Conservation (phyloP, 2,329 filamentous ascomycete species). For the Fusarium concolor region DNA sequence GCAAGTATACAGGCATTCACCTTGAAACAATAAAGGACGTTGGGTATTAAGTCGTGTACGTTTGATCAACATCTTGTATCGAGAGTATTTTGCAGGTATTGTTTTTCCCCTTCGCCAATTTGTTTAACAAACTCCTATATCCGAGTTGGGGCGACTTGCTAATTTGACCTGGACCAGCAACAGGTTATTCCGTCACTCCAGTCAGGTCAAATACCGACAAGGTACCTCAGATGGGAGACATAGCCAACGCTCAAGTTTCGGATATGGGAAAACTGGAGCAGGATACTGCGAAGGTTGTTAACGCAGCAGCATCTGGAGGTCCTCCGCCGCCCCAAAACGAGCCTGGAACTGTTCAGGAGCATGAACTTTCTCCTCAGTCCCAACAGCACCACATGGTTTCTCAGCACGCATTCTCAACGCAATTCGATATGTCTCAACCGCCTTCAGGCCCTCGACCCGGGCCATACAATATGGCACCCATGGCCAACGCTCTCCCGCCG, state of each 20-base stretch:
- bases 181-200: not conserved
- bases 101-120: not conserved
- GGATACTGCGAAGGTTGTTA: conserved; percentile 14
- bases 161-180: conserved; percentile 4
- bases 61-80: not conserved
- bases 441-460: conserved; percentile 40
- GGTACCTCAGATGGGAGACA: conserved; percentile 42
- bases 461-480: conserved; percentile 61
- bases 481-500: conserved; percentile 59
- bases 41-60: not conserved
- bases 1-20: conserved; percentile 9
- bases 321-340: conserved; percentile 19
- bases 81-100: conserved; percentile 18
- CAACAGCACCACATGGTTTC: conserved; percentile 47
- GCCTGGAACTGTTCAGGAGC: conserved; percentile 33
- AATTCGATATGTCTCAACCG: conserved; percentile 56
- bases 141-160: conserved; percentile 3
- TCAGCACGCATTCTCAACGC: conserved; percentile 56
- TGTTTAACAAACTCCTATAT: not conserved
- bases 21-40: not conserved
- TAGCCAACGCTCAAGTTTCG: conserved; percentile 29
- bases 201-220: conserved; percentile 2
- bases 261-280: conserved; percentile 25
- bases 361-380: conserved; percentile 35
- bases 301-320: conserved; percentile 8